Conservation (phyloP, 108 stramenopile genomes). For the Pseudonitzschia multistriata region DNA sequence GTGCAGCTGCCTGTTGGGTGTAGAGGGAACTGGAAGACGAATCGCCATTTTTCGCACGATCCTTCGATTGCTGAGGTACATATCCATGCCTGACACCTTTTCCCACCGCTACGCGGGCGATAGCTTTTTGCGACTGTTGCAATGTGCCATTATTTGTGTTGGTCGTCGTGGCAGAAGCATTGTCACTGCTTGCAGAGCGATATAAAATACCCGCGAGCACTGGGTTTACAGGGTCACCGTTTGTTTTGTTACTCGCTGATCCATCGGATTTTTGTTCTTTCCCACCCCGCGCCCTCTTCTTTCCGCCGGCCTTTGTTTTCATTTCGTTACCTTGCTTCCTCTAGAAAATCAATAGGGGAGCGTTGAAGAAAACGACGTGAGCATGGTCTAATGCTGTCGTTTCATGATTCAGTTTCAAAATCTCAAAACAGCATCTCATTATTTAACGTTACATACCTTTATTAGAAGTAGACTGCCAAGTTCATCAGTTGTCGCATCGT, state of each 20-base stretch:
- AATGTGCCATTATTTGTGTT: neutral
- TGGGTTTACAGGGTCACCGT: constrained; percentile 27
- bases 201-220: constrained; percentile 39
- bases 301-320: constrained; percentile 18
- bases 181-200: constrained; percentile 17
- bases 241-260: neutral
- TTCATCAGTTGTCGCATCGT: constrained; percentile 70
- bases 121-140: constrained; percentile 35
- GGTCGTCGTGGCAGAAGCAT: neutral
- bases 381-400: no score
- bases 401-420: neutral
- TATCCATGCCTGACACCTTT: constrained; percentile 55
- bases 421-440: neutral
- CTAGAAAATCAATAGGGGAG: constrained; percentile 25
- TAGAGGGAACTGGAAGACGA: constrained; percentile 14
- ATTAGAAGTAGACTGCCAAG: constrained; percentile 71
- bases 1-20: constrained; percentile 19
- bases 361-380: neutral
- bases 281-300: constrained; percentile 2
- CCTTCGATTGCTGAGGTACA: constrained; percentile 11
- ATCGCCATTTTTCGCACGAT: neutral
- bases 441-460: constrained; percentile 47
- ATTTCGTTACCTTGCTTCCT: constrained; percentile 38
- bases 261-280: constrained; percentile 16
- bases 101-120: constrained; percentile 55